phyloP scores from a whole-genome alignment of 768 basidiomycete species.

The Mycena polygramma region DNA sequence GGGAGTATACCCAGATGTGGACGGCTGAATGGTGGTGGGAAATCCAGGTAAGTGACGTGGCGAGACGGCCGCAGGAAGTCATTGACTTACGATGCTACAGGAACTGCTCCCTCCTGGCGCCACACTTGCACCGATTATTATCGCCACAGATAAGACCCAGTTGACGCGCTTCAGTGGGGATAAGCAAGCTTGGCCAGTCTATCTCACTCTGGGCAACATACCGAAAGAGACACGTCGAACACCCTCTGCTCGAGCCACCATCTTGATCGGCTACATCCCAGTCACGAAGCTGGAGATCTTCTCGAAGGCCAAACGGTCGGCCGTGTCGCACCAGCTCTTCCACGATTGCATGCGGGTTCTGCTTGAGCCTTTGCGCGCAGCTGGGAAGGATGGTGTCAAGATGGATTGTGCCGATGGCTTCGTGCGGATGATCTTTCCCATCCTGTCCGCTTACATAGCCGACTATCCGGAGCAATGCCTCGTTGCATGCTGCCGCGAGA shows the following conservation, averaged over 20 bases:
- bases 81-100: slow-evolving; percentile 48
- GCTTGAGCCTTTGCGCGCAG: slow-evolving; percentile 41
- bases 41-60: slow-evolving; percentile 47
- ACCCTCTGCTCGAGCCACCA: too few species aligned
- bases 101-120: slow-evolving; percentile 24
- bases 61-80: slow-evolving; percentile 48
- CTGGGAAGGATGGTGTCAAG: too few species aligned
- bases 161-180: too few species aligned
- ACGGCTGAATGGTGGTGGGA: slow-evolving; percentile 51
- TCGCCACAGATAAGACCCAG: slow-evolving; percentile 51
- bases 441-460: too few species aligned
- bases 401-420: too few species aligned
- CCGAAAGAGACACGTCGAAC: slow-evolving; percentile 45
- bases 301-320: slow-evolving; percentile 30
- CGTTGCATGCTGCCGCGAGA: slow-evolving; percentile 27
- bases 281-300: slow-evolving; percentile 47
- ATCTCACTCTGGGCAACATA: slow-evolving; percentile 51
- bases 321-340: slow-evolving; percentile 45
- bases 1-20: slow-evolving; percentile 44
- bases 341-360: slow-evolving; percentile 48
- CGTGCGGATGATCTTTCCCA: too few species aligned
- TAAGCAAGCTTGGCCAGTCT: too few species aligned
- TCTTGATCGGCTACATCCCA: slow-evolving; percentile 52
- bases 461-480: too few species aligned
- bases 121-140: slow-evolving; percentile 45